Evolutionary conservation across 2,329 filamentous ascomycete species (phyloP), one percentile per base, ranked within the genome.

Genomic region (Hypoxylon sp.): DNA sequence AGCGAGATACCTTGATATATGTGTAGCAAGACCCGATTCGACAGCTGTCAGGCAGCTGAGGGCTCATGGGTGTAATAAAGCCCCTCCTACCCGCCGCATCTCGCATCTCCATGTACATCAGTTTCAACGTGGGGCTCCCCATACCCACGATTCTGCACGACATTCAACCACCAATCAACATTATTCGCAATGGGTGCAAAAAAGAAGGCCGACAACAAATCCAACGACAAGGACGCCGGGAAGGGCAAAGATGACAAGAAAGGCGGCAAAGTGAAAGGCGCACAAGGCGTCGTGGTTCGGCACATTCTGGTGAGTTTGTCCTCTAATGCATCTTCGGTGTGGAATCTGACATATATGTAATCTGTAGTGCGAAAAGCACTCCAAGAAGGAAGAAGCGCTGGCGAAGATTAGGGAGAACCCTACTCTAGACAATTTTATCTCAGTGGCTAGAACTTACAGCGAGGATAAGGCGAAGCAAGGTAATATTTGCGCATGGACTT

Each of bases 351-450:
- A 52, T 7, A 56, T 11, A 52, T 7, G 52, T 11, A 28, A 32
- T 3, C 1, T 44, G 44, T 49, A 89, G 80, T 93, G 91, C 72
- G 89, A 89, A 75, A 94, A 94, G 75, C 88, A 93, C 75, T 80
- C 82, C n/a, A 92, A 89, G 77, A 93, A 93, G 75, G 91, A 93
- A 74, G 89, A 93, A 75, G 91, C 91, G 0, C 76, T 93, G 14
- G 85, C 84, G 60, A 90, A 92, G 78, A 78, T 94, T 53, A 84
- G 83, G 38, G 86, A 62, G 14, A 57, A 67, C 57, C 78, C 64
- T 36, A 65, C 82, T 2, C 90, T 91, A 1, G 83, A 83, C 52
- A 92, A 90, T 72, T 94, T 93, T 73, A 91, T 93, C 71, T 88
- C 91, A 49, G 90, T 93, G 4, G 91, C 91, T 8, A 81, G 86